A percentile compares a stretch with the other conserved stretches of the same genome.
Conservation (phyloP, 768 basidiomycete genomes). For the Phaeolepiota aurea region DNA sequence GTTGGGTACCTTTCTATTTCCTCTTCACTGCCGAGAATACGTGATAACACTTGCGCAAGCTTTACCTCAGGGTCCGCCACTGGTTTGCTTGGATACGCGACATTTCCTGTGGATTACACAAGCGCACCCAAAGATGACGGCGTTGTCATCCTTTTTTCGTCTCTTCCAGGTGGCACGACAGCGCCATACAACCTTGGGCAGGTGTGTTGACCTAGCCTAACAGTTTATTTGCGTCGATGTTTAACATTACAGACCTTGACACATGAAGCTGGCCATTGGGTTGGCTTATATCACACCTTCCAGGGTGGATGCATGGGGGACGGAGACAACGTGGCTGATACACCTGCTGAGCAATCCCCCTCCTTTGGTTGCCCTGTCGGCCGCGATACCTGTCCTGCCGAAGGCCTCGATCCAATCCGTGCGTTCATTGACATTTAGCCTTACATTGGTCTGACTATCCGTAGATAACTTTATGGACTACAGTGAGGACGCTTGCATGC, state of each 20-base stretch:
- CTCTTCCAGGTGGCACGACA: constrained; percentile 34
- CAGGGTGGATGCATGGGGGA: constrained; percentile 34
- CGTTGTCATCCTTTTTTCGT: constrained; percentile 32
- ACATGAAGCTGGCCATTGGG: constrained; percentile 57
- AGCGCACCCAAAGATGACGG: constrained; percentile 39
- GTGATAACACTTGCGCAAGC: constrained; percentile 11
- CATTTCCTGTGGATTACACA: constrained; percentile 38
- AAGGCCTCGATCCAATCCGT: constrained; percentile 40
- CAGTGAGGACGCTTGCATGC: constrained; percentile 42
- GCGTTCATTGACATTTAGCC: constrained; percentile 8
- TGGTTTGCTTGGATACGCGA: constrained; percentile 46
- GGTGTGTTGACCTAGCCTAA: constrained; percentile 10
- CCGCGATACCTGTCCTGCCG: constrained; percentile 25
- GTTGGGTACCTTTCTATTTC: constrained; percentile 29
- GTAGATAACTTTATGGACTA: constrained; percentile 49
- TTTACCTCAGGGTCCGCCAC: constrained; percentile 26
- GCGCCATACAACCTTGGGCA: constrained; percentile 33
- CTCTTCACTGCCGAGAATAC: not conserved
- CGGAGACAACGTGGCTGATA: constrained; percentile 38
- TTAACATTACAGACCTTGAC: constrained; percentile 30
- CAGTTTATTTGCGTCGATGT: constrained; percentile 11
- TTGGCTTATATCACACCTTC: constrained; percentile 54
- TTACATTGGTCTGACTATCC: not conserved
- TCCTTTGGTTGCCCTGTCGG: constrained; percentile 32
- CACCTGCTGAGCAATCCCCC: constrained; percentile 34